Base-by-base conservation (phyloP, 1,284 basidiomycete genomes). In the Retiboletus flavoniger region DNA sequence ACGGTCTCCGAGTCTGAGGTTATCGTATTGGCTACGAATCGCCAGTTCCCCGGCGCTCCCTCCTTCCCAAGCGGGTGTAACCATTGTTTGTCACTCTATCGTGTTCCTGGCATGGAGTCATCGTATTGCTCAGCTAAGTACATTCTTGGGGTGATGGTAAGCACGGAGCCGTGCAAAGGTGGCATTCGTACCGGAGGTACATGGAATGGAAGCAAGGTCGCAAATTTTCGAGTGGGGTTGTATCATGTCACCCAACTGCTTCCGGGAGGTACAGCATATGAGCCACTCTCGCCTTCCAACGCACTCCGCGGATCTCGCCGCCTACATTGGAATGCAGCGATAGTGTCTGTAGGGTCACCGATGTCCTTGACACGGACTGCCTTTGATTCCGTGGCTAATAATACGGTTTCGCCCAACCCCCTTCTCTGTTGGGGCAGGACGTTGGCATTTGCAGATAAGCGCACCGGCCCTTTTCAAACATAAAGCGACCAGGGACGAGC, bases 231-330 rank as follows among this genome's bases (percentile, higher is more conserved):
- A 50, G 40, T 35, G 34, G 48, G 29, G 44, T 26, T 17, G 42
- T 17, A 29, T 50, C n/a, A n/a, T 42, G 55, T 59, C 46, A 44
- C 39, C 31, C 35, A 16, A n/a, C 28, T 47, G 39, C 61, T 13
- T 28, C 46, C 32, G 46, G 58, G 63, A 50, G 16, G 44, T 61
- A 59, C 45, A 53, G 47, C 28, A 45, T 16, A 35, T 48, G 46
- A 41, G 53, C 41, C 42, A 31, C 42, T 51, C 9, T 46, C 19
- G 44, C 26, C 44, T 32, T 16, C 10, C 47, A 35, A 11, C 21
- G 24, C 47, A 43, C 51, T 66, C 64, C 63, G 62, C 64, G 62
- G 62, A 63, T 53, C 57, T 63, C 32, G 46, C 11, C 50, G 39
- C 31, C 24, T 24, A 41, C 36, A 40, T 47, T 61, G 14, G 45